Conservation (phyloP, 345 rosid genomes). For the Gossypium australe region DNA sequence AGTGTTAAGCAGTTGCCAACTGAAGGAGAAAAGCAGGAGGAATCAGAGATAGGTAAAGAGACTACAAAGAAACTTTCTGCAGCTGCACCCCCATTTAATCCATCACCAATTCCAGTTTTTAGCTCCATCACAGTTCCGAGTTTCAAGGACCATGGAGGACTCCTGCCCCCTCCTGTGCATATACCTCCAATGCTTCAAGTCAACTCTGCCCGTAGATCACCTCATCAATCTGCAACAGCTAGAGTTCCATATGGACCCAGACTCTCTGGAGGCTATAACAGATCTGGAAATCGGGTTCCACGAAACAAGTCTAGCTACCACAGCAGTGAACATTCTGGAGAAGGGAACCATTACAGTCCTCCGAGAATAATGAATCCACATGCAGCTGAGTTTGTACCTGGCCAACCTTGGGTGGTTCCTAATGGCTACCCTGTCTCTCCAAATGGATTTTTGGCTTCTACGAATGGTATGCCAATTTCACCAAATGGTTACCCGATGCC, state of each 20-base stretch:
- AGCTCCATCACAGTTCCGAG: conserved; percentile 71
- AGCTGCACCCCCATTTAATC: conserved; percentile 93
- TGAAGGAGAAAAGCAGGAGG: conserved; percentile 63
- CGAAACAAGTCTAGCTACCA: conserved; percentile 63
- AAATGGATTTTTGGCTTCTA: conserved; percentile 48
- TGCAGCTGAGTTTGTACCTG: conserved; percentile 86
- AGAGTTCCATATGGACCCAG: conserved; percentile 98
- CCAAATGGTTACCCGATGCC: conserved; percentile 55
- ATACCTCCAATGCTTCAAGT: conserved; percentile 75
- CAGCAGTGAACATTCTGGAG: conserved; percentile 48
- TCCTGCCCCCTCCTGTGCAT: conserved; percentile 88
- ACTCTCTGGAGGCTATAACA: conserved; percentile 79
- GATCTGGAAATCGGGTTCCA: conserved; percentile 64
- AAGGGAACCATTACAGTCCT: conserved; percentile 50
- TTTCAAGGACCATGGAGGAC: conserved; percentile 76
- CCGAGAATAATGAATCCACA: conserved; percentile 96
- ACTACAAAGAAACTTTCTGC: conserved; percentile 85
- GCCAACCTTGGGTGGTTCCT: conserved; percentile 90
- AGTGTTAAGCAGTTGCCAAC: conserved; percentile 28
- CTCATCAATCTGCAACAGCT: conserved; percentile 91
- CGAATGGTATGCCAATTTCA: conserved; percentile 49
- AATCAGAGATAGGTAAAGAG: conserved; percentile 60
- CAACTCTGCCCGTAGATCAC: conserved; percentile 71
- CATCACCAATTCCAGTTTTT: conserved; percentile 68
- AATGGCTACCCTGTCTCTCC: conserved; percentile 71